Evolutionary conservation across 805 yeast species (phyloP).

Genomic region (Zygotorulaspora florentina): DNA sequence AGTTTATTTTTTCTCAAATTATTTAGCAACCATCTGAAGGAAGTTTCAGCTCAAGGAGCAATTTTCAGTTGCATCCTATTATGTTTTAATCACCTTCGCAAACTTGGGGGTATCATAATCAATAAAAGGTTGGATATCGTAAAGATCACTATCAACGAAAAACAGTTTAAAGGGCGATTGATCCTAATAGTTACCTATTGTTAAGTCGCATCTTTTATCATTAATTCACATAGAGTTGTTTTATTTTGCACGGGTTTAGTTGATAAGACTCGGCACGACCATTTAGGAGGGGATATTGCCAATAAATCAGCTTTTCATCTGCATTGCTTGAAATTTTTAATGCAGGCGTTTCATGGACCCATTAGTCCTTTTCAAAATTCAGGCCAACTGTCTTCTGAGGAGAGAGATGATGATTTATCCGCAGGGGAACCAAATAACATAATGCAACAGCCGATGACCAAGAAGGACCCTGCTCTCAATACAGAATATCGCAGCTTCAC

Average conservation of each 20-base stretch:
- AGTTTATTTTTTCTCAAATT: too few relatives aligned
- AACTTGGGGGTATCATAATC: background rate
- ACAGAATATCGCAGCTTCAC: background rate
- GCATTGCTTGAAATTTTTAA: background rate
- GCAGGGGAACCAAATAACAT: background rate
- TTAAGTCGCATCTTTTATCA: too few relatives aligned
- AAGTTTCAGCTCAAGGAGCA: too few relatives aligned
- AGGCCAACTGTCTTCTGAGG: background rate
- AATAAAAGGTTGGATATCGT: background rate
- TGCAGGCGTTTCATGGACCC: conserved; percentile 2
- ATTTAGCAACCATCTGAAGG: too few relatives aligned
- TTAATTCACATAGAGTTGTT: too few relatives aligned
- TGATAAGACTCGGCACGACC: background rate
- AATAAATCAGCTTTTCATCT: background rate
- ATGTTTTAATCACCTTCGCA: too few relatives aligned
- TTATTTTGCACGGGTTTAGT: too few relatives aligned
- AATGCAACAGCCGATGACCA: background rate
- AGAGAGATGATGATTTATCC: too few relatives aligned
- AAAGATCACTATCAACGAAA: background rate
- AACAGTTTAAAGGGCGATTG: too few relatives aligned
- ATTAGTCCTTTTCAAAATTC: background rate
- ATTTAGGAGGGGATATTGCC: background rate
- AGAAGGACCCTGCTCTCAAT: background rate
- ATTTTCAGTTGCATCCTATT: too few relatives aligned
- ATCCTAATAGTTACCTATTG: too few relatives aligned